Percentiles rank a stretch among this genome's conserved stretches.
These are phyloP conservation scores for Atalantia buxifolia DNA, from an alignment of 345 rosid genomes.

Conservation along the genomic window DNA sequence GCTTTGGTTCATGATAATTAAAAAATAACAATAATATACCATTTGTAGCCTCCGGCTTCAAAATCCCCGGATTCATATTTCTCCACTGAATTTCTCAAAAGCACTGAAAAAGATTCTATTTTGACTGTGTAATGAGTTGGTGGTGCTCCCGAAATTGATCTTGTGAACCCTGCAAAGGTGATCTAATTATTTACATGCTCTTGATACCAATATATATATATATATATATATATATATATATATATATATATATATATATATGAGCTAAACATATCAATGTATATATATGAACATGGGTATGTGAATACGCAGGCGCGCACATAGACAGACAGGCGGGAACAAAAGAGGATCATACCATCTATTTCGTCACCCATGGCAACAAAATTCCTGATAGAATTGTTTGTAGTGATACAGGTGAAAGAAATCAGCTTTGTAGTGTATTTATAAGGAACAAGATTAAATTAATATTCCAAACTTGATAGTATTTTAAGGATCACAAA, in stretches of 20 bases:
- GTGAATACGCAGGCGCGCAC: no score
- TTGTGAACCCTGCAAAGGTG: slow-evolving; percentile 33
- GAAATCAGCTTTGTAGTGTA: neutral
- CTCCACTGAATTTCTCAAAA: slow-evolving; percentile 36
- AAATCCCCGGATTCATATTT: slow-evolving; percentile 63
- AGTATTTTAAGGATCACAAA: neutral
- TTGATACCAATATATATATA: neutral
- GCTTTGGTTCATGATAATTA: neutral
- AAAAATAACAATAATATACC: slow-evolving; percentile 34
- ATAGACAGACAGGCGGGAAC: no score
- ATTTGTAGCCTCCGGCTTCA: slow-evolving; percentile 75
- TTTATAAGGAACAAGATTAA: neutral
- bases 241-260: no score
- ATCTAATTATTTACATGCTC: neutral
- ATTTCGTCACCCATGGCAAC: slow-evolving; percentile 20
- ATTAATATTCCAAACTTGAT: slow-evolving; percentile 11
- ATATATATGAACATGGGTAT: neutral
- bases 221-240: no score
- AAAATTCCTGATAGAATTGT: neutral
- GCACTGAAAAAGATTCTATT: slow-evolving; percentile 48
- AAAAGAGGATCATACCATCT: slow-evolving; percentile 11
- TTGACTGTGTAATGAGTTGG: slow-evolving; percentile 57
- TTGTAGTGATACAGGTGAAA: neutral
- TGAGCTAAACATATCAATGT: no score
- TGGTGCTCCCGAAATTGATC: slow-evolving; percentile 40